Evolutionary conservation across 225 moss, liverwort and hornwort genomes (phyloP).

Genomic region (Pleurozium schreberi): DNA sequence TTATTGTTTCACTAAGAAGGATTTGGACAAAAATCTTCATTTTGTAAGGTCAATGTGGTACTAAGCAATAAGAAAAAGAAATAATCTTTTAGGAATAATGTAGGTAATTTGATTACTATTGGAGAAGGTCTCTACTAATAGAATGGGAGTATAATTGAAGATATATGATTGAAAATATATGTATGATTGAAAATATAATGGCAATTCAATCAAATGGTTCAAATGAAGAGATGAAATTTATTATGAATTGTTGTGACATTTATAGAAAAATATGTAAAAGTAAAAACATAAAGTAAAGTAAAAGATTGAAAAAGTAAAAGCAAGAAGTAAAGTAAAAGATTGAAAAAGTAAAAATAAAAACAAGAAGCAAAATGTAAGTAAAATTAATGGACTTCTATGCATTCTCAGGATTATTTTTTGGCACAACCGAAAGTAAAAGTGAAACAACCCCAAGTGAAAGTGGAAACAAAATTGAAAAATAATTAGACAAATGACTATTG

Average conservation of each 20-base stretch:
- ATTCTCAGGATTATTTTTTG: background rate
- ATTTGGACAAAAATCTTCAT: background rate
- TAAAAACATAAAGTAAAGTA: background rate
- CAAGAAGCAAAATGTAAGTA: background rate
- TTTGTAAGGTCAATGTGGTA: too few species aligned
- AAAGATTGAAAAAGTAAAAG: background rate
- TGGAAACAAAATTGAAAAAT: background rate
- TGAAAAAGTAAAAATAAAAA: background rate
- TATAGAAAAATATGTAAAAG: background rate
- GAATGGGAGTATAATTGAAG: too few species aligned
- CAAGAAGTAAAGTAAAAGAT: too few species aligned
- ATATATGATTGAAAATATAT: too few species aligned
- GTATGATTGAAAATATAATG: too few species aligned
- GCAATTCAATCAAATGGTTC: too few species aligned
- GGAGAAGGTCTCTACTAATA: fast-evolving
- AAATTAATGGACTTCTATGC: background rate
- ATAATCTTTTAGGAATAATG: background rate
- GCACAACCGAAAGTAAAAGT: background rate
- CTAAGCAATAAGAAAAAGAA: background rate
- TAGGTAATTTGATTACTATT: background rate
- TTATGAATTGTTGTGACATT: background rate
- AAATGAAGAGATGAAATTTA: too few species aligned
- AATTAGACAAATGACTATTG: background rate
- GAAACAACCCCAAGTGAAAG: background rate
- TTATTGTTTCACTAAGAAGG: background rate